These are phyloP conservation scores for Phytopythium aichiense DNA, from an alignment of 352 stramenopile species.

Conservation along the genomic window DNA sequence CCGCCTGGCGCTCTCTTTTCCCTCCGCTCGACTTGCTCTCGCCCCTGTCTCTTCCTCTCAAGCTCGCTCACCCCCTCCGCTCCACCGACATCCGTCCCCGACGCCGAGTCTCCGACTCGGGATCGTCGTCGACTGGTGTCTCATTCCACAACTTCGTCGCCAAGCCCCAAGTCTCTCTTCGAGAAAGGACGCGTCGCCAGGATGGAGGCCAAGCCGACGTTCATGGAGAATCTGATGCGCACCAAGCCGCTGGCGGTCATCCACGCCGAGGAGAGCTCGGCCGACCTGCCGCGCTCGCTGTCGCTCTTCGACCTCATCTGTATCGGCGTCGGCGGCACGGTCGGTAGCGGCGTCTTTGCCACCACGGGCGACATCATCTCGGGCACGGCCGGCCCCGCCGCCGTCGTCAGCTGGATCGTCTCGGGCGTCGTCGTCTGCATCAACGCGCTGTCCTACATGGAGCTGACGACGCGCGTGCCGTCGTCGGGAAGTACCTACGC, in stretches of 20 bases:
- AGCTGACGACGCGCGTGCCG: conserved; percentile 73
- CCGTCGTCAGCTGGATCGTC: conserved; percentile 79
- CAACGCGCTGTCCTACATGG: conserved; percentile 82
- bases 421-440: conserved; percentile 75
- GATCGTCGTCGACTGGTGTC: not conserved
- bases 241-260: conserved; percentile 52
- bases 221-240: conserved; percentile 29
- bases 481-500: conserved; percentile 84
- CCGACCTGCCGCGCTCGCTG: conserved; percentile 42
- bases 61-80: not conserved
- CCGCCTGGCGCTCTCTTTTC: not conserved
- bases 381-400: conserved; percentile 65
- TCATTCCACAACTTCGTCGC: conserved; percentile 1
- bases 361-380: conserved; percentile 71
- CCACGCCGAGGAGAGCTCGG: conserved; percentile 36
- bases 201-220: conserved; percentile 27
- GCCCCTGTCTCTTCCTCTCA: not conserved
- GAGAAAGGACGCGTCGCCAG: not conserved
- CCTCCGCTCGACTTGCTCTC: not conserved
- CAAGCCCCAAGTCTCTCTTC: not conserved
- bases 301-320: conserved; percentile 74
- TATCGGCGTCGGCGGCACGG: conserved; percentile 77
- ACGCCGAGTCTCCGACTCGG: not conserved
- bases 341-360: conserved; percentile 45
- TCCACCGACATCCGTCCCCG: not conserved